Conservation (phyloP, 345 rosid species). For the Moricandia arvensis region DNA sequence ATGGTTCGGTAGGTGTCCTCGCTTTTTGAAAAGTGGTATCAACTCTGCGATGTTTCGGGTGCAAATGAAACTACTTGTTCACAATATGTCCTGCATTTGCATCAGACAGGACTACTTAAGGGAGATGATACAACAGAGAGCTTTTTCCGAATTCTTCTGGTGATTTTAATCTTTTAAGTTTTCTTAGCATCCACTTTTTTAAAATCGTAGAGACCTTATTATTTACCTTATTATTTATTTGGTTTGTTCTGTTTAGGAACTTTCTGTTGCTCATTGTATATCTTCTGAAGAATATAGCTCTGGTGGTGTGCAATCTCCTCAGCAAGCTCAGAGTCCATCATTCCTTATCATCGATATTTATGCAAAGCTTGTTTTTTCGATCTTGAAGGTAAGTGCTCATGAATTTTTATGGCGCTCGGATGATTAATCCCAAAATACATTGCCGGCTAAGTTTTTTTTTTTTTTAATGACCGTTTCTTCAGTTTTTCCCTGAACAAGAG, state of each 20-base stretch:
- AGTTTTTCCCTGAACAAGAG: no score
- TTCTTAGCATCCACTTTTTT: neutral
- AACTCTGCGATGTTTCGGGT: slow-evolving; percentile 73
- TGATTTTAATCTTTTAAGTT: slow-evolving; percentile 18
- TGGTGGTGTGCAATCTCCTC: slow-evolving; percentile 16
- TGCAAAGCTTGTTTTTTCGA: no score
- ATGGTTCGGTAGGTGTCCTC: slow-evolving; percentile 54
- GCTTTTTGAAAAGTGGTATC: slow-evolving; percentile 75
- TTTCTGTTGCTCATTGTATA: slow-evolving; percentile 83
- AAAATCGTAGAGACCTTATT: neutral
- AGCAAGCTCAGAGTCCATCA: neutral
- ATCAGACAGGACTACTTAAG: slow-evolving; percentile 76
- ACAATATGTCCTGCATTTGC: slow-evolving; percentile 66
- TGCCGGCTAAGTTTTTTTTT: no score
- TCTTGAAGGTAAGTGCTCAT: no score
- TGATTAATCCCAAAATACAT: no score
- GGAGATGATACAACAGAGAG: slow-evolving; percentile 87
- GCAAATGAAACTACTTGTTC: slow-evolving; percentile 65
- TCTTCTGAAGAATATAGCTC: slow-evolving; percentile 69
- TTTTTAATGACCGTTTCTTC: no score
- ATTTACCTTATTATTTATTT: neutral
- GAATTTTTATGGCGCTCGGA: no score
- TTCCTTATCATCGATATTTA: no score
- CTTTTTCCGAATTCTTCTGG: slow-evolving; percentile 76
- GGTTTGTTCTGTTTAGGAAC: slow-evolving; percentile 48